Base-by-base conservation (phyloP, 305 asterid genomes). In the Solanum aculeatissimum region DNA sequence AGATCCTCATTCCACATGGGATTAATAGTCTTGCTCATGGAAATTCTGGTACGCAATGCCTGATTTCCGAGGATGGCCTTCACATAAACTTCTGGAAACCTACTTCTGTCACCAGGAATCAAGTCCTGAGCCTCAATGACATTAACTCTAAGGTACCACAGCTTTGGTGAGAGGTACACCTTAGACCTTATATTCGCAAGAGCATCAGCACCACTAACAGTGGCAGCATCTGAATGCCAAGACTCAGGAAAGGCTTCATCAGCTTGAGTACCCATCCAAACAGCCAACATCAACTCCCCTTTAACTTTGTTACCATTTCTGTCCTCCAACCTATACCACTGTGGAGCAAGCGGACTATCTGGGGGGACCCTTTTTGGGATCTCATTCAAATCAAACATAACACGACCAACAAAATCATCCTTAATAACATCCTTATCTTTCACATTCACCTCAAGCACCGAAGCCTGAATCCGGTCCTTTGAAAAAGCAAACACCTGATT, bases 111-210 rank as follows among this genome's bases (percentile, higher is more conserved):
- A 18, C 21, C 85, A 0, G 92, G 90, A 7, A 91, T 72, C 35
- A 94, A 43, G 87, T 92, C 97, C 85, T 91, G 97, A 62, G 97
- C 97, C 87, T 94, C 97, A 40, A 94, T 92, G 25, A 94, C 93
- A 51, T 91, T 92, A 55, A 94, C 95, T 80, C 98, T 88, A 6
- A 94, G 84, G 75, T 94, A 94, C 98, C 97, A 94, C 14, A 94
- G 94, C 84, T 91, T 94, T 1, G 97, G 96, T 0, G 97, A 92
- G 21, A 91, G 88, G 78, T 94, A 93, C 1, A 93, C 97, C 47
- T 94, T 94, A 0, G 98, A 94, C 77, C 94, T 84, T 6, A 93
- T 89, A 87, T 91, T 92, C 21, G 90, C 85, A 40, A 93, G 90
- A 54, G 81, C 54, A 1, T 70, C 80, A 42, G 51, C 87, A 58